Evolutionary conservation across 768 basidiomycete genomes (phyloP).

Genomic region (Trametes villosa): DNA sequence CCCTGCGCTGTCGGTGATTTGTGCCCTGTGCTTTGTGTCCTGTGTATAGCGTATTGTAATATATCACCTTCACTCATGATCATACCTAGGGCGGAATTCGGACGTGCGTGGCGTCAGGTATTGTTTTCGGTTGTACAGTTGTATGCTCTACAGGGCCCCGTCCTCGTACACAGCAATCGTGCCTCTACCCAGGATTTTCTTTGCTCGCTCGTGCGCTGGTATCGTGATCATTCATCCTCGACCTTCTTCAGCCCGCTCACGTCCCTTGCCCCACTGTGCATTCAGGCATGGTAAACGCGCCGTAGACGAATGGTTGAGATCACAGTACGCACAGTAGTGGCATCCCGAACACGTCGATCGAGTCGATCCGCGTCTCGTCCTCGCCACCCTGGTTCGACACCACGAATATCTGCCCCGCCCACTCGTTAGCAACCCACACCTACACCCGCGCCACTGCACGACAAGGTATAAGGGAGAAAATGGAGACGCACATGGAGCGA

Average conservation of each 20-base stretch:
- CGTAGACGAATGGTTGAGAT: not conserved
- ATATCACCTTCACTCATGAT: not conserved
- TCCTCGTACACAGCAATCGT: not conserved
- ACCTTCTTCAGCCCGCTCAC: constrained; percentile 34
- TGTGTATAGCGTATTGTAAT: not conserved
- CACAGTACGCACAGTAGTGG: constrained; percentile 53
- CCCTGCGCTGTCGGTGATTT: not conserved
- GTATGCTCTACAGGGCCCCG: not conserved
- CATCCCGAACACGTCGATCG: constrained; percentile 65
- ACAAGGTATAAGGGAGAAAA: not conserved
- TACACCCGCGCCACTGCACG: not conserved
- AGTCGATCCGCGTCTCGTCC: constrained; percentile 70
- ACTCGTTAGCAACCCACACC: not conserved
- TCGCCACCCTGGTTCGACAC: constrained; percentile 64
- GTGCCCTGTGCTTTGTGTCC: not conserved
- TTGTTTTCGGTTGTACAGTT: not conserved
- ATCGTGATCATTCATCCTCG: constrained; percentile 25
- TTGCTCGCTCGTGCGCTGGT: not conserved
- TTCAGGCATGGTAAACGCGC: not conserved
- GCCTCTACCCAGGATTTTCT: not conserved
- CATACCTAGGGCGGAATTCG: not conserved
- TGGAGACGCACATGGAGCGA: constrained; percentile 60
- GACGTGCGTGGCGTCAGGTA: not conserved
- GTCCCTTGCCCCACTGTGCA: constrained; percentile 28
- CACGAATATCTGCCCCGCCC: constrained; percentile 61